phyloP scores from a whole-genome alignment of 306 rosid genomes.

The Cicer pinnatifidum region DNA sequence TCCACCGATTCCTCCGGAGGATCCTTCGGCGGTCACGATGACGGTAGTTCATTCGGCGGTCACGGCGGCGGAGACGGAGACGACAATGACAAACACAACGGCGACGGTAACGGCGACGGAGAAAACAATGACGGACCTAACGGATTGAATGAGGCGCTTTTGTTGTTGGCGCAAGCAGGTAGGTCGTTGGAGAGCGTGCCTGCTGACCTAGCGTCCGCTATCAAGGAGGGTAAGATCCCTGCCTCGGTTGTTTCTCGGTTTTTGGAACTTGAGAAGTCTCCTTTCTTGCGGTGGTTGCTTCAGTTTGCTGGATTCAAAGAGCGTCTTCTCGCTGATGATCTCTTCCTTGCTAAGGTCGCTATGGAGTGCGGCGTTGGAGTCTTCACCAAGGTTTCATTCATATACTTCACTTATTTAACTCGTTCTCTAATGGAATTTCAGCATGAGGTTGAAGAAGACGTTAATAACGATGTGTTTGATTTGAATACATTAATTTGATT shows the following conservation, averaged over 20 bases:
- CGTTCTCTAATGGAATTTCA: background rate
- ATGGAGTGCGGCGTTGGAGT: constrained; percentile 96
- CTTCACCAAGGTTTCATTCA: constrained; percentile 75
- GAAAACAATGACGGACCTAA: constrained; percentile 50
- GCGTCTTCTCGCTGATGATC: constrained; percentile 91
- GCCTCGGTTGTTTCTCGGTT: constrained; percentile 70
- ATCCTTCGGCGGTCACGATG: background rate
- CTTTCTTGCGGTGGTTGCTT: constrained; percentile 74
- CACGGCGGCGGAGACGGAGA: constrained; percentile 42
- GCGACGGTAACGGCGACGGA: constrained; percentile 43
- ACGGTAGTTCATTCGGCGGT: background rate
- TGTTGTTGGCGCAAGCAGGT: constrained; percentile 72
- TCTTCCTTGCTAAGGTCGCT: constrained; percentile 77
- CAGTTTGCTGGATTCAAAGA: constrained; percentile 83
- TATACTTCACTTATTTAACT: background rate
- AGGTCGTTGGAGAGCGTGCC: constrained; percentile 75
- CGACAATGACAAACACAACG: constrained; percentile 41
- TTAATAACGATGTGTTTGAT: constrained; percentile 2
- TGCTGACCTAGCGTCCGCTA: constrained; percentile 73
- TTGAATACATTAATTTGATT: background rate
- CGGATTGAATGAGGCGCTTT: constrained; percentile 57
- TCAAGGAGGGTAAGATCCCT: constrained; percentile 77
- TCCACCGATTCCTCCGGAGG: constrained; percentile 34
- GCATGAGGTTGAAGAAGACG: background rate
- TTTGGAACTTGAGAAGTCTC: constrained; percentile 71